phyloP scores from a whole-genome alignment of 2,329 filamentous ascomycete species.

The Golovinomyces cichoracearum region DNA sequence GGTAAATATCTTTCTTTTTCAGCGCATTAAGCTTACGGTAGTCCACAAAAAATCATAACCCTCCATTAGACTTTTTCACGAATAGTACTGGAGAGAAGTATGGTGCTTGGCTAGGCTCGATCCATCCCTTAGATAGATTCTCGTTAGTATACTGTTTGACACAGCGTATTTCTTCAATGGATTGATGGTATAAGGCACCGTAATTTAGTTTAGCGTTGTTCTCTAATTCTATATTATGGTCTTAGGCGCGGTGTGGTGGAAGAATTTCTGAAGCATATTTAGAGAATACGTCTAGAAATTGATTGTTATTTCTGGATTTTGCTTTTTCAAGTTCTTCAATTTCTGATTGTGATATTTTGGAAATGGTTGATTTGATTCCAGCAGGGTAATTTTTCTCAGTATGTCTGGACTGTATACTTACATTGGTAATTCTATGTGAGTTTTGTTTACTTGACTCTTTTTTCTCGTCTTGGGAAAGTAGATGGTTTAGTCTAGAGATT shows the following conservation, averaged over 20 bases:
- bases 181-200: background rate
- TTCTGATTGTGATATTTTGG: too few species aligned
- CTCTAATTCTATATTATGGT: constrained; percentile 1
- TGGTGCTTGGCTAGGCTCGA: background rate
- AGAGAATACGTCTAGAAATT: background rate
- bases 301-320: background rate
- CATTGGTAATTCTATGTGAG: too few species aligned
- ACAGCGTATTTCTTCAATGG: background rate
- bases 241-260: background rate
- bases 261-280: background rate
- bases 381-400: too few species aligned
- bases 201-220: background rate
- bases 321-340: background rate
- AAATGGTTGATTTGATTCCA: too few species aligned
- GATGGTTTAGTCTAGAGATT: too few species aligned
- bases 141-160: constrained; percentile 1
- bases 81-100: background rate
- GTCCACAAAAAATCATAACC: background rate
- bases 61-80: background rate
- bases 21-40: background rate
- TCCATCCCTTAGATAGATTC: constrained; percentile 1
- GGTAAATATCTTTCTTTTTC: background rate
- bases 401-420: too few species aligned
- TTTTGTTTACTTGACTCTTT: too few species aligned
- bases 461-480: too few species aligned